These are phyloP conservation scores for Trichopus zeylanicus DNA, from an alignment of 116 monocot species.

Conservation along the genomic window DNA sequence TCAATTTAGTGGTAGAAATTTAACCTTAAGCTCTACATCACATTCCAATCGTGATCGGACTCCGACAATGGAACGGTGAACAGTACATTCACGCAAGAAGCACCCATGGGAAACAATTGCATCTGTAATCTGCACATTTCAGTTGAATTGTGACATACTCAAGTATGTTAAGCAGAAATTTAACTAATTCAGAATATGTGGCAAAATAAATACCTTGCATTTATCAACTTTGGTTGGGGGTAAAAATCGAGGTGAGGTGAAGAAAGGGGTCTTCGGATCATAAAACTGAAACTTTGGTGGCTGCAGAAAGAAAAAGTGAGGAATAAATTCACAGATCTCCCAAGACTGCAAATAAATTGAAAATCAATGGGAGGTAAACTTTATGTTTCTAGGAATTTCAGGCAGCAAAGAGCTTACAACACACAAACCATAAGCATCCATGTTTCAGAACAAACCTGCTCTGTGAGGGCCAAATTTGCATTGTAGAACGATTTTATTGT, in stretches of 20 bases:
- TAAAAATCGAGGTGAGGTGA: slow-evolving; percentile 59
- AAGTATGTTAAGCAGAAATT: neutral
- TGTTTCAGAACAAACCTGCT: slow-evolving; percentile 25
- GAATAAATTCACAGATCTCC: neutral
- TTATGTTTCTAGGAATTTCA: no score
- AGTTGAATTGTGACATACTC: neutral
- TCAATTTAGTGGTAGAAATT: neutral
- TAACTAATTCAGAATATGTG: neutral
- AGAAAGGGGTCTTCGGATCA: slow-evolving; percentile 63
- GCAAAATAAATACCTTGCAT: slow-evolving; percentile 35
- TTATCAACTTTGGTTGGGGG: slow-evolving; percentile 74
- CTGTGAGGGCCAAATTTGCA: slow-evolving; percentile 53
- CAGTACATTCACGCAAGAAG: slow-evolving; percentile 69
- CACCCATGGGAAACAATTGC: slow-evolving; percentile 90
- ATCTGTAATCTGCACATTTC: slow-evolving; percentile 48
- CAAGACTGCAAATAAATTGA: neutral
- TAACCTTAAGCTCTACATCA: slow-evolving; percentile 79
- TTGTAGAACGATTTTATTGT: slow-evolving; percentile 47
- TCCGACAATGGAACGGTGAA: slow-evolving; percentile 73
- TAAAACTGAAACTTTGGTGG: slow-evolving; percentile 61
- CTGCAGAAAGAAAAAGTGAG: slow-evolving; percentile 24
- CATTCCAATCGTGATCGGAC: slow-evolving; percentile 74
- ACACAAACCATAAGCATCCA: neutral
- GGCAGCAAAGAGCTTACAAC: no score
- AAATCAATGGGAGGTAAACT: no score